A percentile compares a stretch with the other conserved stretches of the same genome.
Evolutionary conservation across 2,329 filamentous ascomycete genomes (phyloP).

Genomic region (Cladophialophora chaetospira): DNA sequence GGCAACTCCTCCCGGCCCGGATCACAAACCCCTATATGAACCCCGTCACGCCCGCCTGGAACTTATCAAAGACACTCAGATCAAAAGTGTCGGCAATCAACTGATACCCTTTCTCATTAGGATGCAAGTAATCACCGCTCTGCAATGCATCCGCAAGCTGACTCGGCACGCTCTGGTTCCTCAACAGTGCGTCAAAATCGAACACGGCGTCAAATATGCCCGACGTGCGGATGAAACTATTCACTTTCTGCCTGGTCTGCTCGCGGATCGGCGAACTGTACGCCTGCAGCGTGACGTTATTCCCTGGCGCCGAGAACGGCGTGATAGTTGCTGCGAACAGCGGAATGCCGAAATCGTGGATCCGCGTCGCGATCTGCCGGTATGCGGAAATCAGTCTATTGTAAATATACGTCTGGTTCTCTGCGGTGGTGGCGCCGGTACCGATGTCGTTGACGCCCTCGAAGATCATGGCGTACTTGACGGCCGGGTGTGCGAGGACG

Average conservation of each 20-base stretch:
- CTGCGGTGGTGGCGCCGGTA: constrained; percentile 46
- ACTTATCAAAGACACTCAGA: constrained; percentile 53
- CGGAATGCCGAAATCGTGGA: constrained; percentile 57
- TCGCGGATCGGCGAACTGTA: constrained; percentile 61
- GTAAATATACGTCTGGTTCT: constrained; percentile 51
- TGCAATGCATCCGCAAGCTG: constrained; percentile 57
- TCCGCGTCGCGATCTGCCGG: constrained; percentile 57
- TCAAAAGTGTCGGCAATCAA: constrained; percentile 62
- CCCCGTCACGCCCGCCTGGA: constrained; percentile 10
- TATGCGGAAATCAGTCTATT: constrained; percentile 60
- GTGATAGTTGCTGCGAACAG: constrained; percentile 68
- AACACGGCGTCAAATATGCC: constrained; percentile 61
- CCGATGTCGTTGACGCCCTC: constrained; percentile 73
- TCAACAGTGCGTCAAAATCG: constrained; percentile 63
- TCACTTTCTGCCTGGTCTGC: constrained; percentile 58
- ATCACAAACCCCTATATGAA: too few species aligned
- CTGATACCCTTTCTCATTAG: constrained; percentile 61
- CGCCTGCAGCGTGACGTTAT: constrained; percentile 44
- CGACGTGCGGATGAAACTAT: constrained; percentile 61
- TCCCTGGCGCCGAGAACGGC: constrained; percentile 55
- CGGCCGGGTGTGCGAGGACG: constrained; percentile 59
- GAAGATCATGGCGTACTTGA: constrained; percentile 65
- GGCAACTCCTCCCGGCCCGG: too few species aligned
- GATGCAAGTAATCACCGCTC: constrained; percentile 67
- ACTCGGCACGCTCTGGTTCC: constrained; percentile 53